Conservation (phyloP, 768 basidiomycete genomes). For the Trametes cingulata region DNA sequence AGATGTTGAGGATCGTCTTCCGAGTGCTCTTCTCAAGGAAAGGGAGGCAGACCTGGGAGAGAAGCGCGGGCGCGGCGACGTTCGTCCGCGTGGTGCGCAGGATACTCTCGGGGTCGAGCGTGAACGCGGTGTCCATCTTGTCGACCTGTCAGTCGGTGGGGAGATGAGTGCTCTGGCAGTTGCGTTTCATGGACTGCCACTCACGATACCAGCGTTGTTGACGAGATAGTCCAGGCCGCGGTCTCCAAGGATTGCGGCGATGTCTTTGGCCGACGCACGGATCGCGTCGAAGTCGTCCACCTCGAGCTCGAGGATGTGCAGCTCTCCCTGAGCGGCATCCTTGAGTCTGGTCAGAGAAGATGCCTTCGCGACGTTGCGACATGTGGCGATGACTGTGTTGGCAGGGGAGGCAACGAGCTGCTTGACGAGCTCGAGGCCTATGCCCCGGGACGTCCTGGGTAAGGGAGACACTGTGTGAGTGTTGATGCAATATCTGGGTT, state of each 20-base stretch:
- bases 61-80: conserved; percentile 38
- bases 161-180: too few relatives aligned
- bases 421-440: conserved; percentile 28
- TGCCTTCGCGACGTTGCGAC: conserved; percentile 28
- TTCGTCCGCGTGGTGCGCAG: conserved; percentile 32
- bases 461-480: neutral
- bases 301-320: conserved; percentile 38
- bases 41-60: conserved; percentile 35
- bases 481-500: neutral
- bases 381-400: conserved; percentile 33
- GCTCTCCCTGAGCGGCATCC: conserved; percentile 25
- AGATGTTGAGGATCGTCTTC: conserved; percentile 38
- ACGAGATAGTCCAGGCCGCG: conserved; percentile 40
- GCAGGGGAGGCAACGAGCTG: conserved; percentile 24
- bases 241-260: conserved; percentile 29
- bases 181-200: neutral
- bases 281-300: conserved; percentile 29
- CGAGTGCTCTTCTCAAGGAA: conserved; percentile 34
- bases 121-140: conserved; percentile 35
- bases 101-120: conserved; percentile 28
- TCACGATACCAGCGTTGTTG: conserved; percentile 34
- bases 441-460: conserved; percentile 32
- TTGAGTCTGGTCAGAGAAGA: conserved; percentile 24
- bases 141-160: too few relatives aligned
- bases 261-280: conserved; percentile 23